These are phyloP conservation scores for Rhynchospora pubera DNA, from an alignment of 176 grass and related monocot genomes.

Conservation along the genomic window DNA sequence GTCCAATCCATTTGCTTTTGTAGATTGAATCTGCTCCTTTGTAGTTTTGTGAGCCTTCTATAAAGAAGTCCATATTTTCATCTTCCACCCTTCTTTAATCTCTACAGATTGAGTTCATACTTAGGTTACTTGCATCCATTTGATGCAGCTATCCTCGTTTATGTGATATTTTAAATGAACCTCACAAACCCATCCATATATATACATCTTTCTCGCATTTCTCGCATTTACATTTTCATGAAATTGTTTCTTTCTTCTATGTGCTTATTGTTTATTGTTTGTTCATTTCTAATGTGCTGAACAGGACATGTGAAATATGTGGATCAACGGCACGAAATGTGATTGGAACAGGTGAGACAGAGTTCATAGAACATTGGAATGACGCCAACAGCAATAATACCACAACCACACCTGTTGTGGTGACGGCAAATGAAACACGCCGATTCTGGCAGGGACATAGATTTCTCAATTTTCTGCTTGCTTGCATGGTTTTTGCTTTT, in stretches of 20 bases:
- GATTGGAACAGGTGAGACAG: constrained; percentile 58
- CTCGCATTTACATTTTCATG: not conserved
- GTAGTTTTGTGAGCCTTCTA: constrained; percentile 11
- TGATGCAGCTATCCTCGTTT: not conserved
- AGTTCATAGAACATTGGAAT: constrained; percentile 80
- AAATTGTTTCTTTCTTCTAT: not conserved
- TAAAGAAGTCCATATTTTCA: not conserved
- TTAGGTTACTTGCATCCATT: not conserved
- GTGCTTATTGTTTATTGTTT: constrained; percentile 1
- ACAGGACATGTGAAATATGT: constrained; percentile 88
- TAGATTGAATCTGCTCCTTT: not conserved
- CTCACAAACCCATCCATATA: not conserved
- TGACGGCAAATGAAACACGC: constrained; percentile 29
- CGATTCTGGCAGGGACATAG: constrained; percentile 93
- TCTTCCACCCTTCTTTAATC: not conserved
- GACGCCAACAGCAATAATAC: constrained; percentile 35
- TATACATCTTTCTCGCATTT: not conserved
- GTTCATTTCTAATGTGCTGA: not conserved
- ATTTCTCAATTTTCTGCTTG: constrained; percentile 93
- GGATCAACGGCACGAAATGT: constrained; percentile 73
- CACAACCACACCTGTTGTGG: not conserved
- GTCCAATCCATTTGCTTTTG: constrained; percentile 13
- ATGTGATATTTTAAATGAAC: not conserved
- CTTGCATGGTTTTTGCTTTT: constrained; percentile 95
- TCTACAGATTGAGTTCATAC: not conserved